Base-by-base conservation (phyloP, 352 stramenopile genomes). In the Globisporangium radiosum region DNA sequence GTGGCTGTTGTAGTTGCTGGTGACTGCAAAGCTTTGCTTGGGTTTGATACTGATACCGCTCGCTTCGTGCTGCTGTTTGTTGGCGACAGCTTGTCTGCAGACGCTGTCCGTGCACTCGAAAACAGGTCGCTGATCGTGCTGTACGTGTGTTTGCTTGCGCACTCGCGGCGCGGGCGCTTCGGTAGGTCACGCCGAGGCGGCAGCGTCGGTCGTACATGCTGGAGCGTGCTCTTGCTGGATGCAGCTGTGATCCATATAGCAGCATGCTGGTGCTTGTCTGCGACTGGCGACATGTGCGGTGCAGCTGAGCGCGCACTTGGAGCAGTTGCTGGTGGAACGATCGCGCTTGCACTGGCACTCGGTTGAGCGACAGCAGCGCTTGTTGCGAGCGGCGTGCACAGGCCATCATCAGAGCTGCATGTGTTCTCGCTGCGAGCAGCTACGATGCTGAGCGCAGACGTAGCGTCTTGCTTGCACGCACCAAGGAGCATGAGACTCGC, bases 401-500 rank as follows among this genome's bases (percentile, higher is more conserved):
- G 15, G 7, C 54, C 54, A 4, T 59, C 47, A 7, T 48, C 39
- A 11, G 53, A 17, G 37, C 47, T 11, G 38, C 10, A n/a, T 3
- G 17, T 25, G 10, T 11, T 49, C 10, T 3, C 25, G 25, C 25
- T 33, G 25, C 25, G 25, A 33, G 39, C 5, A 17, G 10, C 47
- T 40, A n/a, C 48, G 33, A 49, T 55, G 40, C 17, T 25, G 19
- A 57, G 52, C 17, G 39, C 52, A 42, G 19, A 42, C 33, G 45
- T 6, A 8, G 53, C 14, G 33, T 54, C 45, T 52, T 54, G 19
- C 10, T 62, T 36, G 36, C 56, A 15, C 43, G 47, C 40, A 7
- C 57, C 49, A n/a, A 62, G 57, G 10, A 62, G 33, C 57, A 62
- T 57, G 38, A 62, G 49, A 44, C 57, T 62, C 49, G 52, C 39